A percentile compares a stretch with the other conserved stretches of the same genome.
Evolutionary conservation across 2,329 filamentous ascomycete species (phyloP).

Genomic region (Didymella exigua): DNA sequence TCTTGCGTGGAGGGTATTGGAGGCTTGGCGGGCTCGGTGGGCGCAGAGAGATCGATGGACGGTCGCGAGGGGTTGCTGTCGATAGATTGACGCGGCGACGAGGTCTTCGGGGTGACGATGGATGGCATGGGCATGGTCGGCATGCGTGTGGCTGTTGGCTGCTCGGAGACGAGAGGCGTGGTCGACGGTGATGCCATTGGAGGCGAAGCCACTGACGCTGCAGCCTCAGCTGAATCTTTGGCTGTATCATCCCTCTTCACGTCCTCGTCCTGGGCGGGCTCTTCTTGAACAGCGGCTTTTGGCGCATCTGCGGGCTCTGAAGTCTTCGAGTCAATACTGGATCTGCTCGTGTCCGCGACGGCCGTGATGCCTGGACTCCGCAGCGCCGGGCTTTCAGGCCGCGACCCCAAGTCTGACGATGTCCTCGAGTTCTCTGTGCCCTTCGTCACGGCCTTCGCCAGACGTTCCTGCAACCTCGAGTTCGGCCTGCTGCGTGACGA

Average conservation of each 20-base stretch:
- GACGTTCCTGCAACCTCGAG: conserved; percentile 84
- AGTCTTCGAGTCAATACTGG: conserved; percentile 52
- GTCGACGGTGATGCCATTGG: conserved; percentile 20
- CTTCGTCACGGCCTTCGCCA: conserved; percentile 84
- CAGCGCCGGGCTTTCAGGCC: conserved; percentile 59
- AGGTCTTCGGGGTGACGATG: conserved; percentile 35
- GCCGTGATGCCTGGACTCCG: conserved; percentile 25
- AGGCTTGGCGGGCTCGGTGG: conserved; percentile 51
- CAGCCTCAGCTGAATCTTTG: conserved; percentile 37
- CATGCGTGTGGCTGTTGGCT: conserved; percentile 35
- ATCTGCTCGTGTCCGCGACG: conserved; percentile 47
- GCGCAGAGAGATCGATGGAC: conserved; percentile 33
- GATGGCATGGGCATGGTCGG: conserved; percentile 42
- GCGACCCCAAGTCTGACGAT: conserved; percentile 58
- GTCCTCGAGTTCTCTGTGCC: conserved; percentile 63
- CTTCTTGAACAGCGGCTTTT: conserved; percentile 22
- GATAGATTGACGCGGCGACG: conserved; percentile 42
- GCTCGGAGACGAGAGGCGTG: conserved; percentile 43
- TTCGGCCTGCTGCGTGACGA: conserved; percentile 71
- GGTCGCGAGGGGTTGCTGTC: conserved; percentile 42
- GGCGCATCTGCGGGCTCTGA: conserved; percentile 37
- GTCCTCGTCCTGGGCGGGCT: conserved; percentile 20
- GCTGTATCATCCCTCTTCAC: conserved; percentile 17
- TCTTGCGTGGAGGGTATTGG: conserved; percentile 25
- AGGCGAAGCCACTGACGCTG: conserved; percentile 13